Base-by-base conservation (phyloP, 495 filamentous ascomycete genomes). In the Glarea lozoyensis region DNA sequence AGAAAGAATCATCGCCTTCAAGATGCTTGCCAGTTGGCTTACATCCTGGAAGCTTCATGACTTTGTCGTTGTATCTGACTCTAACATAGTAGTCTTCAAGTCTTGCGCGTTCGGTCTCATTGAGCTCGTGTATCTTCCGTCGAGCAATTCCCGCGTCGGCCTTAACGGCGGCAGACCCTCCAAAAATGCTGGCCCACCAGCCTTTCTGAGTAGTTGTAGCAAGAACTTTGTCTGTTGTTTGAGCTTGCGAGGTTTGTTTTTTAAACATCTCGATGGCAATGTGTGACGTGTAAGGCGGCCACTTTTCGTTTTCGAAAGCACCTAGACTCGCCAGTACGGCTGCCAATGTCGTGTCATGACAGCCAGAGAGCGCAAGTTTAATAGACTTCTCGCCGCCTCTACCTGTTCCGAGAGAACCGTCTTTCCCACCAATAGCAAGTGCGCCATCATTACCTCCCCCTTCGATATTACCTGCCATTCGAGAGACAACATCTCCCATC, bases 271-370 rank as follows among this genome's bases (percentile, higher is more conserved):
- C 92, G 37, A 98, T 64, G 19, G 92, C 92, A 42, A 98, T 75
- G 39, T 88, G 87, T 49, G 82, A 88, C 0, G 90, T 96, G 54
- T 86, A 98, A 0, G 84, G 87, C 1, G 92, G 92, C 92, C 92
- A 98, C 17, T 68, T 69, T 34, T 76, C 71, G 16, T 65, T 66
- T 33, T 88, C 69, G 57, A 81, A 92, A 4, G 83, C 80, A 7
- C 92, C 92, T 1, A 96, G 52, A 47, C 82, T 86, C 7, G 82
- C 69, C 25, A 98, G 63, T 10, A 93, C 61, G 0, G 72, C 86
- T 3, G 85, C 92, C 7, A 97, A 68, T 15, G 92, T 96, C 9
- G 92, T 97, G 60, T 98, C 92, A 58, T 98, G 92, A 53, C 88
- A 95, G 15, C 92, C 92, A 52, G 78, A 82, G 50, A 98, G 64